Evolutionary conservation across 169 alveolate species (phyloP).

Genomic region (Toxoplasma gondii): DNA sequence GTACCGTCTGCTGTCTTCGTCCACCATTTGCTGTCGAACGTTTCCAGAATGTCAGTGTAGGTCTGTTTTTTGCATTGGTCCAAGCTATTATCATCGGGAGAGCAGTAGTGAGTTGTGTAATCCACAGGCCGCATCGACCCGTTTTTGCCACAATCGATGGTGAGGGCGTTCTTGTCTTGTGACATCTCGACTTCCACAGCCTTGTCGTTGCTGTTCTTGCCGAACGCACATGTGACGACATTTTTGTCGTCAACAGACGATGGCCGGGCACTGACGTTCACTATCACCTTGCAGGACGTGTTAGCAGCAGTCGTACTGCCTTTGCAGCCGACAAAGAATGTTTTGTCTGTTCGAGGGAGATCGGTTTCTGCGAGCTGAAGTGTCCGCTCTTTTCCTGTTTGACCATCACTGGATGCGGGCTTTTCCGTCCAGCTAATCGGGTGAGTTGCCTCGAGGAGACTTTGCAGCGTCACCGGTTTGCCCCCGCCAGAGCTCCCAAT

Average conservation of each 20-base stretch:
- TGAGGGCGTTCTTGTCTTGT: not conserved
- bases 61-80: not conserved
- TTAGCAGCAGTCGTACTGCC: not conserved
- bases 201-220: not conserved
- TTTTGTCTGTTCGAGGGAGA: no score
- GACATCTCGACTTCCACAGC: constrained; percentile 9
- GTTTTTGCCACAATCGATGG: not conserved
- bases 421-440: no score
- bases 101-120: not conserved
- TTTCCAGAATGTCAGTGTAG: not conserved
- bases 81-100: not conserved
- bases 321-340: no score
- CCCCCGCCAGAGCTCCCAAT: no score
- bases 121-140: not conserved
- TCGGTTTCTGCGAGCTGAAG: no score
- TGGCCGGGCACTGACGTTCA: not conserved
- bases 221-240: constrained; percentile 3
- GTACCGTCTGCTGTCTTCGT: not conserved
- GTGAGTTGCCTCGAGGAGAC: no score
- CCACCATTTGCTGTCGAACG: not conserved
- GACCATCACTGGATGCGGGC: no score
- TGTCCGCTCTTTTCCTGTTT: no score
- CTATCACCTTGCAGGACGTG: not conserved
- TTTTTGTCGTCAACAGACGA: constrained; percentile 3
- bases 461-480: no score